Evolutionary conservation across 768 basidiomycete genomes (phyloP).

Genomic region (Kwoniella dendrophila): DNA sequence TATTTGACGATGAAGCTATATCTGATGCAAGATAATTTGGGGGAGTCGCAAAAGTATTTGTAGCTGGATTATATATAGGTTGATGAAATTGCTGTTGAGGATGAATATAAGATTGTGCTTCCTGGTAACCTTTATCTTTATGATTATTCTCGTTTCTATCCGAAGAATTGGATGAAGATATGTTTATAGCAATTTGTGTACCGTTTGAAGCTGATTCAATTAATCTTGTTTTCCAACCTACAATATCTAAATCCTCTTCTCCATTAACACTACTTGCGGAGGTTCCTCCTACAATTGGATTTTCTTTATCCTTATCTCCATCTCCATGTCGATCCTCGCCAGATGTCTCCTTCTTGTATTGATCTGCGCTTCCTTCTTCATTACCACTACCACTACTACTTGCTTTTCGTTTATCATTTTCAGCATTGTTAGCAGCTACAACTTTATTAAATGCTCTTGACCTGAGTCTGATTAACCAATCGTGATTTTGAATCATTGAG

Average conservation of each 20-base stretch:
- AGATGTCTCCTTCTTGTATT: too few relatives aligned
- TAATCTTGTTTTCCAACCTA: slow-evolving; percentile 35
- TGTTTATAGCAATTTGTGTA: slow-evolving; percentile 15
- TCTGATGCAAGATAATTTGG: neutral
- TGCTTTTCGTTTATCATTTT: neutral
- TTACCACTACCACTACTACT: neutral
- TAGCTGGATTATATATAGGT: neutral
- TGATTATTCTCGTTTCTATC: neutral
- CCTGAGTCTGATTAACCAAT: slow-evolving; percentile 32
- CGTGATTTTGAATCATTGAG: slow-evolving; percentile 32
- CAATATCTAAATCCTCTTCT: slow-evolving; percentile 25
- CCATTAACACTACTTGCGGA: too few relatives aligned
- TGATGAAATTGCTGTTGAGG: slow-evolving; percentile 1
- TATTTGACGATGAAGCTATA: neutral
- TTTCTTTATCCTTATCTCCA: too few relatives aligned
- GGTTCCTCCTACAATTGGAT: too few relatives aligned
- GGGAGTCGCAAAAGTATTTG: neutral
- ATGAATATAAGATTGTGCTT: too few relatives aligned
- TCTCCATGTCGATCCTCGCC: too few relatives aligned
- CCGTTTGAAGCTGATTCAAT: slow-evolving; percentile 28
- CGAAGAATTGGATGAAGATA: slow-evolving; percentile 1
- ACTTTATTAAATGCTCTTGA: slow-evolving; percentile 22
- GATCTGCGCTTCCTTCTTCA: neutral
- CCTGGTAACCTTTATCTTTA: too few relatives aligned
- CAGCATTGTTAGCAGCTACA: neutral